Conservation (phyloP, 148 eudicot genomes). For the Camellia lanceoleosa region DNA sequence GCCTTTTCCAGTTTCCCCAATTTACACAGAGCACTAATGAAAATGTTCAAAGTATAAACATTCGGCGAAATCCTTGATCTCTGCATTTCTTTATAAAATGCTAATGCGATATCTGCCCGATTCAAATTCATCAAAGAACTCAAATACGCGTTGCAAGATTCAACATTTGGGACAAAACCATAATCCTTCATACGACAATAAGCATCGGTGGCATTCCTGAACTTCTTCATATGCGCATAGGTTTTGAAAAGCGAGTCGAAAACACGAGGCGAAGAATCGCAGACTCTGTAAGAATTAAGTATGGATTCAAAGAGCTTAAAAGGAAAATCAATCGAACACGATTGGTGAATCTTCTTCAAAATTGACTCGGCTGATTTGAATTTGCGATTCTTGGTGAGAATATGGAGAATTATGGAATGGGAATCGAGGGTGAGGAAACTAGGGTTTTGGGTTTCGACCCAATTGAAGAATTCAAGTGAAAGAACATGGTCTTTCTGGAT, state of each 20-base stretch:
- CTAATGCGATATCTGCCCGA: slow-evolving; percentile 49
- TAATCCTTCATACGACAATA: slow-evolving; percentile 62
- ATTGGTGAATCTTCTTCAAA: slow-evolving; percentile 42
- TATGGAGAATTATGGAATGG: slow-evolving; percentile 57
- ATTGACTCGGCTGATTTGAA: slow-evolving; percentile 64
- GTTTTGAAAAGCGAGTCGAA: no score
- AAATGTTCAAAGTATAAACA: no score
- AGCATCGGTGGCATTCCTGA: slow-evolving; percentile 48
- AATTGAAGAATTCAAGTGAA: slow-evolving; percentile 70
- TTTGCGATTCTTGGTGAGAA: slow-evolving; percentile 56
- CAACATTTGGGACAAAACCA: slow-evolving; percentile 65
- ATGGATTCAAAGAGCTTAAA: no score
- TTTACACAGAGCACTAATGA: no score
- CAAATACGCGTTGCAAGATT: slow-evolving; percentile 13
- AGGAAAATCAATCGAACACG: slow-evolving; percentile 11
- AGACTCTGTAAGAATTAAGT: no score
- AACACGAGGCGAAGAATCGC: no score
- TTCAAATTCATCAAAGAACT: slow-evolving; percentile 53
- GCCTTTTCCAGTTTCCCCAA: no score
- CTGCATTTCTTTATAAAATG: slow-evolving; percentile 46
- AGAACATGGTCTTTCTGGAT: slow-evolving; percentile 60
- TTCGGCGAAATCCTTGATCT: no score
- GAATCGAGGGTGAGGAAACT: slow-evolving; percentile 54
- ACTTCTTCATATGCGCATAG: slow-evolving; percentile 17
- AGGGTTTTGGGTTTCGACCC: slow-evolving; percentile 52